Percentiles rank a stretch among this genome's conserved stretches.
These are phyloP conservation scores for Cetraspora pellucida DNA, from an alignment of 192 early-diverging fungal genomes.

Conservation along the genomic window DNA sequence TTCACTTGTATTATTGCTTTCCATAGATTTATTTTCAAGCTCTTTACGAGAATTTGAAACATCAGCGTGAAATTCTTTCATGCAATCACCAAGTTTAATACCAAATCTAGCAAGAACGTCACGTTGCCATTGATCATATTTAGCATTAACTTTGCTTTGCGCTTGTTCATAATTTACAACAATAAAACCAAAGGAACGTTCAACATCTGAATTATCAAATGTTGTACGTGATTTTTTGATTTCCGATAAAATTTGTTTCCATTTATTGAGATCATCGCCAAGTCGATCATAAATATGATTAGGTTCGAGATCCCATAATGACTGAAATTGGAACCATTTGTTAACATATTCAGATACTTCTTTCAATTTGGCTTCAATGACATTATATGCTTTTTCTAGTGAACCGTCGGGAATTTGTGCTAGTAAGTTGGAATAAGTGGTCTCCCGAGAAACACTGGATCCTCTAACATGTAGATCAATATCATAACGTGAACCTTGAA, in stretches of 20 bases:
- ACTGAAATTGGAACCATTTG: constrained; percentile 98
- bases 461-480: constrained; percentile 66
- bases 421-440: constrained; percentile 70
- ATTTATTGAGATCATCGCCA: constrained; percentile 85
- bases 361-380: constrained; percentile 77
- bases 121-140: constrained; percentile 97
- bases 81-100: constrained; percentile 71
- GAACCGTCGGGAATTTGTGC: constrained; percentile 69
- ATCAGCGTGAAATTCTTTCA: constrained; percentile 76
- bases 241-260: constrained; percentile 93
- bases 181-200: constrained; percentile 81
- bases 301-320: constrained; percentile 95
- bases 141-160: constrained; percentile 96
- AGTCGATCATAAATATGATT: constrained; percentile 80
- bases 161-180: constrained; percentile 97
- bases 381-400: constrained; percentile 78
- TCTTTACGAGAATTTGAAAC: constrained; percentile 79
- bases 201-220: constrained; percentile 95
- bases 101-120: constrained; percentile 95
- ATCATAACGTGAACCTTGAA: constrained; percentile 92
- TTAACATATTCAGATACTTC: constrained; percentile 84
- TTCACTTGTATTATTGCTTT: constrained; percentile 83
- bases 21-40: constrained; percentile 86
- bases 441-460: constrained; percentile 49
- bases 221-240: constrained; percentile 92